Base-by-base conservation (phyloP, 345 rosid species). In the Carallia pectinifolia region DNA sequence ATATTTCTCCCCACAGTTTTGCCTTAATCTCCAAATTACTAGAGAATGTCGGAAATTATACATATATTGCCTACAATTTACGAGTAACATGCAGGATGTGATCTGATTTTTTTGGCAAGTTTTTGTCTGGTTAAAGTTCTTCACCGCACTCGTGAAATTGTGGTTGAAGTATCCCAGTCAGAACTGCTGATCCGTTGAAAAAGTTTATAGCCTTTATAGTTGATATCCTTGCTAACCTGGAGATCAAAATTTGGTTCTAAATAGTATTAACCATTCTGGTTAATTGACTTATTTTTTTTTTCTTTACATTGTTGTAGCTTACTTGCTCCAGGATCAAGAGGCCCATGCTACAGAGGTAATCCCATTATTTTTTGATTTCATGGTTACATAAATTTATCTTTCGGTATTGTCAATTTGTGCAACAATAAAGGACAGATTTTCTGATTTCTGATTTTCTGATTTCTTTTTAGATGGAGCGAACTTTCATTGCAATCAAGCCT, bases 401-500 rank as follows among this genome's bases (percentile, higher is more conserved):
- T 34, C 17, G 33, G 7, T 31, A 31, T 10, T 52, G 61, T 29
- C 52, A 63, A 60, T 66, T 27, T 73, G 48, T 29, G 53, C 36
- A 62, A 10, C 6, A 2, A 0, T 17, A 23, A 52, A 47, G 58
- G 48, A 40, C 48, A 40, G 13, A 40, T 40, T 40, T 40, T 40
- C 48, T 40, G 48, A 15, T 40, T 40, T 23, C 23, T 23, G 13
- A 40, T 53, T 29, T 55, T 13, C 36, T 63, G n/a, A 56, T 59
- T 16, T 30, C 6, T 29, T 33, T 65, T 61, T 85, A 95, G 99
- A 61, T 86, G 83, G 99, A 95, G 74, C 92, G 93, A 39, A 89
- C 97, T 61, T 92, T 95, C 86, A 95, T 95, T 30, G 99, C 99
- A 62, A 95, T 95, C 87, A 95, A 95, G 86, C 99, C 97, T 31